These are phyloP conservation scores for Aphelidium insulamus DNA, from an alignment of 371 early-diverging fungal genomes.

Conservation along the genomic window DNA sequence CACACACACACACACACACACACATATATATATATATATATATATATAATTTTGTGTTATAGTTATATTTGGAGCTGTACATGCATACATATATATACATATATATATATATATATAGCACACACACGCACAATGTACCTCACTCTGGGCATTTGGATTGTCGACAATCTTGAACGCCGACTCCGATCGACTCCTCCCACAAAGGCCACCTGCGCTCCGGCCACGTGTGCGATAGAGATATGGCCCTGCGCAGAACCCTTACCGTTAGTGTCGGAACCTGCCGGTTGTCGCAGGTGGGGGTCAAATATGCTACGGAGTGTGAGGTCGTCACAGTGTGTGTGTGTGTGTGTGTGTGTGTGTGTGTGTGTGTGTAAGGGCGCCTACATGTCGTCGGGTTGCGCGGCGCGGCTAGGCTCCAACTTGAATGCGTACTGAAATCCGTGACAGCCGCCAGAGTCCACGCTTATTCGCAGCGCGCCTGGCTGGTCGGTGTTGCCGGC, in stretches of 20 bases:
- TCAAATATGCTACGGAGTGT: conserved; percentile 39
- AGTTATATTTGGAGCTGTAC: too few relatives aligned
- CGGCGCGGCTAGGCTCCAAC: conserved; percentile 36
- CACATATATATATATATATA: too few relatives aligned
- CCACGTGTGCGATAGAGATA: conserved; percentile 57
- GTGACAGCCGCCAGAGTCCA: conserved; percentile 90
- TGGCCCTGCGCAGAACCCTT: conserved; percentile 56
- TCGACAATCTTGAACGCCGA: conserved; percentile 69
- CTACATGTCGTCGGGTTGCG: conserved; percentile 10
- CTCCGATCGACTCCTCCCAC: conserved; percentile 80
- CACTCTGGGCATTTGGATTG: conserved; percentile 71
- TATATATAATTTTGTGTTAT: too few relatives aligned
- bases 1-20: too few relatives aligned
- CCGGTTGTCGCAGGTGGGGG: too few relatives aligned
- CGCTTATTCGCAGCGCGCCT: conserved; percentile 52
- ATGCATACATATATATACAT: too few relatives aligned
- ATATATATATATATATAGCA: too few relatives aligned
- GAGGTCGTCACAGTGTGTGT: not conserved
- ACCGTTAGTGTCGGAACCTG: too few relatives aligned
- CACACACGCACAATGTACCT: too few relatives aligned
- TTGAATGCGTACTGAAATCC: conserved; percentile 84
- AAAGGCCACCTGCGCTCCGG: conserved; percentile 68
- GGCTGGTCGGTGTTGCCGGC: conserved; percentile 23
- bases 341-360: not conserved
- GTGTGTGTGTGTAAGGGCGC: not conserved